Evolutionary conservation across 768 basidiomycete genomes (phyloP), one percentile per base, ranked within the genome.

Genomic region (Lactarius vividus): DNA sequence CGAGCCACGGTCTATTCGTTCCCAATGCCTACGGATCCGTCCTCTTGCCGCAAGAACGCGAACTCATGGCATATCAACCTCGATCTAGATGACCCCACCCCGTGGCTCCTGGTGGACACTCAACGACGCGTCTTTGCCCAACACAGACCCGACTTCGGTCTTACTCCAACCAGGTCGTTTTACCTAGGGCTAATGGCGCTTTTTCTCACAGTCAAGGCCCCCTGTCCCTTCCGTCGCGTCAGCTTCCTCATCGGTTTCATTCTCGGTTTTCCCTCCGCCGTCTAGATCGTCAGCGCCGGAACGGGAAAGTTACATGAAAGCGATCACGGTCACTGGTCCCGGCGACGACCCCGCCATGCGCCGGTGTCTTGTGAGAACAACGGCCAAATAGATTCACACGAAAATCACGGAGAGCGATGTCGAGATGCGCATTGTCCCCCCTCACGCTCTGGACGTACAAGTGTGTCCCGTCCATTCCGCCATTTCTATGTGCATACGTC

Each of bases 31-130:
- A 28, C 57, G 31, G 2, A 31, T 31, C 7, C 31, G 1, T 1
- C 31, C 31, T 66, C 5, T 62, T 64, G 3, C 59, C 44, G 20
- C 64, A 59, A 55, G 67, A 68, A 44, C 64, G 60, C 61, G 60
- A 53, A 40, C 57, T 68, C 23, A 68, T 68, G 67, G 64, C 42
- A 9, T 20, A 66, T 66, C 52, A 66, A 64, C 0, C 11, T 61
- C 15, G 64, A 57, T 44, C 61, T 53, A 13, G 2, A 37, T 35
- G 67, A 61, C 53, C 31, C 56, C 26, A 28, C 39, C 57, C 42
- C 53, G 42, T 62, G 65, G 52, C 7, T 52, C 4, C n/a, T n/a
- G n/a, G n/a, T 52, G 16, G 9, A 9, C 16, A 4, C 11, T 9
- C 18, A 57, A 55, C 16, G 46, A 61, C 59, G 44, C 54, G 64